A percentile compares a stretch with the other conserved stretches of the same genome.
Evolutionary conservation across 495 filamentous ascomycete species (phyloP).

Genomic region (Entonaema liquescens): DNA sequence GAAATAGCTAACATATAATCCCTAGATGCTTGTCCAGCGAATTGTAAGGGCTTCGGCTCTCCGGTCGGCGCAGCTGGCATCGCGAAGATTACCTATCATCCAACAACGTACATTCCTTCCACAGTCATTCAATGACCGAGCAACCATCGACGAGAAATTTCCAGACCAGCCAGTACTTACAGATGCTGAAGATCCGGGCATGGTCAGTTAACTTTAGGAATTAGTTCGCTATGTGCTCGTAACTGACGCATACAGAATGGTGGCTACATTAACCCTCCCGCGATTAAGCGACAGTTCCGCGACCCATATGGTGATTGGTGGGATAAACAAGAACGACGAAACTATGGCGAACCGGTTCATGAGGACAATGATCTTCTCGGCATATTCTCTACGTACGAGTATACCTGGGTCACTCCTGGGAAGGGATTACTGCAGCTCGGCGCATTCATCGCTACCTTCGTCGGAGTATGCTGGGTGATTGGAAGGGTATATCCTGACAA

Average conservation of each 20-base stretch:
- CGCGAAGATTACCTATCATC: constrained; percentile 56
- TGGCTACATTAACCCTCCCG: constrained; percentile 88
- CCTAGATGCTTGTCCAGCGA: constrained; percentile 73
- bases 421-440: constrained; percentile 79
- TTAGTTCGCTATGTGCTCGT: constrained; percentile 37
- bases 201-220: constrained; percentile 59
- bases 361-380: constrained; percentile 97
- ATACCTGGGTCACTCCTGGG: constrained; percentile 79
- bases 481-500: constrained; percentile 85
- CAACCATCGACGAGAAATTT: constrained; percentile 60
- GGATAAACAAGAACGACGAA: constrained; percentile 95
- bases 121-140: constrained; percentile 48
- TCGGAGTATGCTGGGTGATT: constrained; percentile 75
- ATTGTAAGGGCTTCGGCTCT: constrained; percentile 63
- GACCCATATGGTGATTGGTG: constrained; percentile 96
- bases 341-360: constrained; percentile 94
- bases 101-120: constrained; percentile 62
- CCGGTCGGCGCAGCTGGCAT: constrained; percentile 58
- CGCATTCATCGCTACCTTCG: constrained; percentile 72
- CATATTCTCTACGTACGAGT: constrained; percentile 88
- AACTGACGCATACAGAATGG: constrained; percentile 71
- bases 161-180: constrained; percentile 58
- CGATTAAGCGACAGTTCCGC: constrained; percentile 83
- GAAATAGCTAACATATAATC: not conserved
- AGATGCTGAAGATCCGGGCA: constrained; percentile 76